Evolutionary conservation across 306 rosid genomes (phyloP).

Genomic region (Casuarina equisetifolia): DNA sequence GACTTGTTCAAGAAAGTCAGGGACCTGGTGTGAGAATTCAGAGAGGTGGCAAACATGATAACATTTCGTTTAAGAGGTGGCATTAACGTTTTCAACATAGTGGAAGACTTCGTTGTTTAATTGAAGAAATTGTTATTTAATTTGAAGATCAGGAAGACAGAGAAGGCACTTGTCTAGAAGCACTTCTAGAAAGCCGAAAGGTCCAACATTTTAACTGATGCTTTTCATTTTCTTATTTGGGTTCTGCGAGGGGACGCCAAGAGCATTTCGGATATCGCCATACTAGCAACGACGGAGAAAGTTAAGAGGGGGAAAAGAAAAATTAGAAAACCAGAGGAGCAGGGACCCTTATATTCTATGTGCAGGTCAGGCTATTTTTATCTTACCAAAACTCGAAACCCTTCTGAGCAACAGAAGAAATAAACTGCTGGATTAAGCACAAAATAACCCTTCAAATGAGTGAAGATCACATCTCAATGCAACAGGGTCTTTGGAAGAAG

Average conservation of each 20-base stretch:
- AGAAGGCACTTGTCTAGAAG: neutral
- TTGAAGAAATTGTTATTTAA: neutral
- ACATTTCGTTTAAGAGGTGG: constrained; percentile 21
- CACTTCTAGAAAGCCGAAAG: constrained; percentile 32
- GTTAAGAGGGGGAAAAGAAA: constrained; percentile 5
- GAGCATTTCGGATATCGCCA: constrained; percentile 7
- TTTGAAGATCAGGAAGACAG: neutral
- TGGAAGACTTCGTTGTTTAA: neutral
- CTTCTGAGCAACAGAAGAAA: neutral
- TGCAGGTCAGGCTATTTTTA: neutral
- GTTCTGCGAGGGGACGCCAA: constrained; percentile 2
- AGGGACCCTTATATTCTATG: neutral
- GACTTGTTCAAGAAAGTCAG: constrained; percentile 58
- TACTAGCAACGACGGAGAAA: neutral
- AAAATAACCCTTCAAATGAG: neutral
- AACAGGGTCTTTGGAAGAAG: neutral
- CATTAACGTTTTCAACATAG: constrained; percentile 19
- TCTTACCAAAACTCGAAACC: neutral
- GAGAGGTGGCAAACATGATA: constrained; percentile 12
- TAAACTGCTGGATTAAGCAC: neutral
- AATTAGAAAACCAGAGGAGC: neutral
- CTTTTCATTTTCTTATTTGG: constrained; percentile 11
- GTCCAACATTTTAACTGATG: neutral
- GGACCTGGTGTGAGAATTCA: constrained; percentile 9
- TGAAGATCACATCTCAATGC: neutral